phyloP scores from a whole-genome alignment of 306 rosid species.

The Prunus persica region DNA sequence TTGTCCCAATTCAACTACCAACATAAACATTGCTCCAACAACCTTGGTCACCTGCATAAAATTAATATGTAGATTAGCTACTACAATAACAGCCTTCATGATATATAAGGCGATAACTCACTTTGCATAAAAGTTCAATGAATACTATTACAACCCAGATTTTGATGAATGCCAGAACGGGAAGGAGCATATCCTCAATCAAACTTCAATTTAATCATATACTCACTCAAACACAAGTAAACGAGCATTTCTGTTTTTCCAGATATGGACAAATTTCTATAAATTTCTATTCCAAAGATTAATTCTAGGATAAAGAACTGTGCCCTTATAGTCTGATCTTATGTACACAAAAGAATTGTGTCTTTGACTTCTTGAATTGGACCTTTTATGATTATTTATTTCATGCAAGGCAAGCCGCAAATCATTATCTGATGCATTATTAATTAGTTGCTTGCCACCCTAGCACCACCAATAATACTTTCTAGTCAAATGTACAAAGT shows the following conservation, averaged over 20 bases:
- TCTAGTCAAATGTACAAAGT: neutral
- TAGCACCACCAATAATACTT: neutral
- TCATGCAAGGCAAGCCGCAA: neutral
- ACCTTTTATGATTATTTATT: neutral
- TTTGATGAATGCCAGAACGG: neutral
- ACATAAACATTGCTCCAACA: constrained; percentile 29
- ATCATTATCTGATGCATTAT: neutral
- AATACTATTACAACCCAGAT: neutral
- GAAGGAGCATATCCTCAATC: neutral
- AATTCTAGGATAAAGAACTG: neutral
- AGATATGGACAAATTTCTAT: neutral
- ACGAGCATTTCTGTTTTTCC: neutral
- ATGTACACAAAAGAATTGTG: no score
- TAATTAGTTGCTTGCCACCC: neutral
- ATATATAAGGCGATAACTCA: neutral
- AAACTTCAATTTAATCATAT: neutral
- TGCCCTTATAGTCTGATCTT: neutral
- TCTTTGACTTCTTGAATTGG: neutral
- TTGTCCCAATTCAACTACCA: constrained; percentile 31
- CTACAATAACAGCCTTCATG: neutral
- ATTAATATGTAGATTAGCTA: constrained; percentile 19
- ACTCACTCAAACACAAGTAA: neutral
- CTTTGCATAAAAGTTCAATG: neutral
- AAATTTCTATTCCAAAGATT: neutral
- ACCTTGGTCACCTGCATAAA: constrained; percentile 44